Evolutionary conservation across 1,284 basidiomycete species (phyloP).

Genomic region (Fomitopsis betulina): DNA sequence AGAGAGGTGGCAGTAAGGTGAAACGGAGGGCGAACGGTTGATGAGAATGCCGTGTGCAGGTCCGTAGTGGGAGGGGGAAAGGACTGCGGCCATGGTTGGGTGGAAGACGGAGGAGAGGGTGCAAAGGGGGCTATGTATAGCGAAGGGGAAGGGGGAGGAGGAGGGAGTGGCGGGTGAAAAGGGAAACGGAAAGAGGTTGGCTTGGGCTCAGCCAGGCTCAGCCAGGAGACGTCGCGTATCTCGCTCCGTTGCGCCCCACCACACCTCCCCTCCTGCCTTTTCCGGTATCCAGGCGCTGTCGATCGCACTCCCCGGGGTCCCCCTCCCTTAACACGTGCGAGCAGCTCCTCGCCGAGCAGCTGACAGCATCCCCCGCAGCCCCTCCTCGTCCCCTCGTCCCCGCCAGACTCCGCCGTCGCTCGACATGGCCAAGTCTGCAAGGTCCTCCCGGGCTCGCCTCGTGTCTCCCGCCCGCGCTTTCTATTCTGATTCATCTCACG

Average conservation of each 20-base stretch:
- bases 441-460: neutral
- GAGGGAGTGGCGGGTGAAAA: slow-evolving; percentile 1
- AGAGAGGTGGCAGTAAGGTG: slow-evolving; percentile 20
- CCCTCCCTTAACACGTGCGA: neutral
- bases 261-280: neutral
- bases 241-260: neutral
- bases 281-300: neutral
- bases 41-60: slow-evolving; percentile 29
- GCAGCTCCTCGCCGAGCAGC: neutral
- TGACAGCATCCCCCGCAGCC: neutral
- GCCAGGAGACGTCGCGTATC: slow-evolving; percentile 5
- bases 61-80: slow-evolving; percentile 7
- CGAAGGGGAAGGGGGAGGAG: neutral
- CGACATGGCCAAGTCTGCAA: neutral
- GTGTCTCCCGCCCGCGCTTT: neutral
- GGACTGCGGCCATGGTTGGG: slow-evolving; percentile 20
- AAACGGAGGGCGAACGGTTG: slow-evolving; percentile 28
- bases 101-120: neutral
- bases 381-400: neutral
- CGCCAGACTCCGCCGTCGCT: neutral
- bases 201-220: neutral
- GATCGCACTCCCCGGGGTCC: neutral
- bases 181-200: neutral
- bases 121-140: neutral
- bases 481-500: neutral